Evolutionary conservation across 805 yeast genomes (phyloP), one percentile per base, ranked within the genome.

Genomic region (Candida silvicultrix): DNA sequence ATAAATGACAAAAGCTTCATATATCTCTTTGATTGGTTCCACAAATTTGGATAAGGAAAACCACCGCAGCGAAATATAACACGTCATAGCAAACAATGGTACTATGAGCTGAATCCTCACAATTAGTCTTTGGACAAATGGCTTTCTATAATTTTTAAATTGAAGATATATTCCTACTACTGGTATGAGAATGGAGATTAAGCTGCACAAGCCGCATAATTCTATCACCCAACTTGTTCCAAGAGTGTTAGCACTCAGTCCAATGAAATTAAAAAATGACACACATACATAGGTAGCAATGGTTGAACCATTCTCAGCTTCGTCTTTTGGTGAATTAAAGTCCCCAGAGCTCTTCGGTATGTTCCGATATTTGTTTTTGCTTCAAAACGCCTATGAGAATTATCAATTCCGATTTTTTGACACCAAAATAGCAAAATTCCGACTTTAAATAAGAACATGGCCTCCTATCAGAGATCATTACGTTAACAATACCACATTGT

Each of bases 1-100:
- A 64, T 94, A 94, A 31, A 94, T 86, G 31, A 90, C 97, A 66
- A 94, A 88, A 0, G 98, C 97, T 64, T 94, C 99, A 64, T 94
- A 94, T 1, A 92, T 78, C 61, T 94, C 99, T 40, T 94, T 71
- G 0, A 86, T 56, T 0, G 96, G 95, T 54, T 85, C 94, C 3
- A 89, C 54, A 46, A 70, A 69, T 45, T 63, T 67, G 42, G 73
- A 79, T 28, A 68, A 49, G 5, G 54, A 53, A n/a, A 71, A 78
- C 62, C 71, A 67, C 16, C 69, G 66, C 19, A 83, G 70, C 54
- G 80, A 74, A 3, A 76, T 54, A 57, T 77, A 85, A 58, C 96
- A 85, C 11, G 89, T 73, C 0, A 83, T 49, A 5, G 95, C 83
- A 65, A 84, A 90, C 20, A 90, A 59, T 0, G 97, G 97, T 1